phyloP scores from a whole-genome alignment of 495 filamentous ascomycete genomes.

The Jackrogersella multiformis region DNA sequence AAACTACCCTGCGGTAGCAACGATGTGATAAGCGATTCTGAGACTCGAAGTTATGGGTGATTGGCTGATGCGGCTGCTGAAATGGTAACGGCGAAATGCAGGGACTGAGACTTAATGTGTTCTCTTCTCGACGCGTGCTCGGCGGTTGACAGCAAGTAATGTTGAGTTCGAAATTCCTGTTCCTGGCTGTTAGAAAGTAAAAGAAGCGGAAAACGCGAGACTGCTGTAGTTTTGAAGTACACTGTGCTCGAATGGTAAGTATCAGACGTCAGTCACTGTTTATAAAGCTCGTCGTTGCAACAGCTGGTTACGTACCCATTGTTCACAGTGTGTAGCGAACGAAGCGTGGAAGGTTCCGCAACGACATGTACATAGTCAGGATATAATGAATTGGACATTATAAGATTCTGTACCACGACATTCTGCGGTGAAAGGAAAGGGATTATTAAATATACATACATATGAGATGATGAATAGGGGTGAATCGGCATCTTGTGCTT shows the following conservation, averaged over 20 bases:
- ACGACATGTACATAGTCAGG: not conserved
- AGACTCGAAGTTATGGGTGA: too few relatives aligned
- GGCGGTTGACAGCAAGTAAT: not conserved
- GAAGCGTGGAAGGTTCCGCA: not conserved
- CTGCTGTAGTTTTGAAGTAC: not conserved
- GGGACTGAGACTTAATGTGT: not conserved
- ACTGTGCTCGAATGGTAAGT: slow-evolving; percentile 7
- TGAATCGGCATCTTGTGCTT: not conserved
- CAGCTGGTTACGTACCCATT: slow-evolving; percentile 2
- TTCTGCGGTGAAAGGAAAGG: slow-evolving; percentile 16
- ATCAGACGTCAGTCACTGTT: not conserved
- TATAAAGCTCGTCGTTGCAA: slow-evolving; percentile 9
- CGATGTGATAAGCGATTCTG: not conserved
- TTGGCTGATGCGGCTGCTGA: not conserved
- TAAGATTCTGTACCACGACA: slow-evolving; percentile 14
- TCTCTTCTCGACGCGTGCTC: too few relatives aligned
- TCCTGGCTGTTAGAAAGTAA: not conserved
- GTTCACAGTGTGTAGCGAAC: slow-evolving; percentile 3
- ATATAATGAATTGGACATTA: slow-evolving; percentile 10
- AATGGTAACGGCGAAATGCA: slow-evolving; percentile 5
- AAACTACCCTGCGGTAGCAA: not conserved
- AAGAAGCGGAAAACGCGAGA: not conserved
- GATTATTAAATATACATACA: slow-evolving; percentile 5
- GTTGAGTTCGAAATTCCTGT: not conserved
- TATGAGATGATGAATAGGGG: not conserved